phyloP scores from a whole-genome alignment of 2,329 filamentous ascomycete species.

The Chaetomiaceae sp. region DNA sequence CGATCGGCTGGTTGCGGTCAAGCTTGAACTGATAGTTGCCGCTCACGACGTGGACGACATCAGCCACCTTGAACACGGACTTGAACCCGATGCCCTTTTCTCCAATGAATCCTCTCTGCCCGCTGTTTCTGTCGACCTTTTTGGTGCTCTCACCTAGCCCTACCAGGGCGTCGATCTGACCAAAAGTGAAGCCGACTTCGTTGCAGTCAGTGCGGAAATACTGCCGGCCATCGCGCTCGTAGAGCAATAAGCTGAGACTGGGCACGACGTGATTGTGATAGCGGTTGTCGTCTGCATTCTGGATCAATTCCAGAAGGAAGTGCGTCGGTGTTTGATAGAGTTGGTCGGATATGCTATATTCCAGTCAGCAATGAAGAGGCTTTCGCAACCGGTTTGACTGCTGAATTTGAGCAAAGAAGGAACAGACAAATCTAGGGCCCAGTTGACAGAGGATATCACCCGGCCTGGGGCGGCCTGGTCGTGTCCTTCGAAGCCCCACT shows the following conservation, averaged over 20 bases:
- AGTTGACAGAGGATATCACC: too few relatives aligned
- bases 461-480: too few relatives aligned
- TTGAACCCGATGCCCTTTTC: conserved; percentile 1
- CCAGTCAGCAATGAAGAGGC: too few relatives aligned
- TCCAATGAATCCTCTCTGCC: neutral
- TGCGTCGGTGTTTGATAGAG: neutral
- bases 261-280: neutral
- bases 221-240: neutral
- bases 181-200: neutral
- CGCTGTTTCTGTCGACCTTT: neutral
- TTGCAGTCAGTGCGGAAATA: neutral
- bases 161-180: neutral
- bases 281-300: neutral
- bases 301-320: neutral
- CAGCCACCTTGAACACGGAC: neutral
- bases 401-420: too few relatives aligned
- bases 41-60: neutral
- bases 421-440: too few relatives aligned
- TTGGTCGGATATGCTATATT: neutral
- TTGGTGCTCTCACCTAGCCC: neutral
- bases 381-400: too few relatives aligned
- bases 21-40: neutral
- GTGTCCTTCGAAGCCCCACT: too few relatives aligned
- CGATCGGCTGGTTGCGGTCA: neutral
- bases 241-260: neutral